phyloP scores from a whole-genome alignment of 23 red algal species.

The Cyanidium caldarium region DNA sequence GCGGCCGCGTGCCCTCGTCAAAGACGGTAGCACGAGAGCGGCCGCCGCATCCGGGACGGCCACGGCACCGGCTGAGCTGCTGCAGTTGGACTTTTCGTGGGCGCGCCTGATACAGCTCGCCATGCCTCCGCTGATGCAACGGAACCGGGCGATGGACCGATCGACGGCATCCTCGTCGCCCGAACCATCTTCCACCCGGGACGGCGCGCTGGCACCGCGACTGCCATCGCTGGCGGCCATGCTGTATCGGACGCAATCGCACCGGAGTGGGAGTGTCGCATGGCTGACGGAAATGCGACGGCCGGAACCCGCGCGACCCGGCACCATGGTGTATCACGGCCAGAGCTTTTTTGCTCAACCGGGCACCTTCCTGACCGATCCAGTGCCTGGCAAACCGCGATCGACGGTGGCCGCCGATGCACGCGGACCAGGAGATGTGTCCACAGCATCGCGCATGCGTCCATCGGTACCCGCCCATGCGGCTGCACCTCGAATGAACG shows the following conservation, averaged over 20 bases:
- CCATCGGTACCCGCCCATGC: too few species aligned
- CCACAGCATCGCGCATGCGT: too few species aligned
- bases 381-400: too few species aligned
- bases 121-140: background rate
- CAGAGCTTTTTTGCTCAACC: constrained; percentile 4
- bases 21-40: too few species aligned
- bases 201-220: background rate
- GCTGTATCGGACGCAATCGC: background rate
- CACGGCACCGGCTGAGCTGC: background rate
- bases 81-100: background rate
- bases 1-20: too few species aligned
- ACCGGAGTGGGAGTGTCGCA: background rate
- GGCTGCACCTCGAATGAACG: too few species aligned
- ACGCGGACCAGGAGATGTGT: too few species aligned
- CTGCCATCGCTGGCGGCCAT: background rate
- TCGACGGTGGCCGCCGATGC: too few species aligned
- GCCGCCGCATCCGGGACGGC: background rate
- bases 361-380: background rate
- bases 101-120: background rate
- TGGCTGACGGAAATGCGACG: background rate
- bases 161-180: background rate
- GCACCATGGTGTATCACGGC: background rate
- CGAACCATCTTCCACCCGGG: background rate
- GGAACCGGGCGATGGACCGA: background rate
- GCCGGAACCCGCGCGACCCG: background rate